phyloP scores from a whole-genome alignment of 306 rosid genomes.

The Medicago truncatula region MtrunA17r5.0-ANR NC_053049.1:34638001-34638500 shows the following conservation, averaged over 20 bases:
- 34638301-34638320: no score
- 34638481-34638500: no score
- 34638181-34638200: not conserved
- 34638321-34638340: not conserved
- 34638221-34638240: no score
- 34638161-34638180: conserved; percentile 19
- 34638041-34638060: conserved; percentile 5
- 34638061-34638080: conserved; percentile 6
- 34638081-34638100: not conserved
- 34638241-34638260: no score
- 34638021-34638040: not conserved
- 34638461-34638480: no score
- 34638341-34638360: not conserved
- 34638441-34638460: no score
- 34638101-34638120: conserved; percentile 5
- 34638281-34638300: no score
- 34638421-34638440: no score
- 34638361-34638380: not conserved
- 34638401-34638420: no score
- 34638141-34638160: conserved; percentile 33
- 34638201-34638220: not conserved
- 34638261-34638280: no score
- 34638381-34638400: no score
- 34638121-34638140: conserved; percentile 8
- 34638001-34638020: not conserved